phyloP scores from a whole-genome alignment of 441 rosid species.

The Euphorbia schlechtendalii region DNA sequence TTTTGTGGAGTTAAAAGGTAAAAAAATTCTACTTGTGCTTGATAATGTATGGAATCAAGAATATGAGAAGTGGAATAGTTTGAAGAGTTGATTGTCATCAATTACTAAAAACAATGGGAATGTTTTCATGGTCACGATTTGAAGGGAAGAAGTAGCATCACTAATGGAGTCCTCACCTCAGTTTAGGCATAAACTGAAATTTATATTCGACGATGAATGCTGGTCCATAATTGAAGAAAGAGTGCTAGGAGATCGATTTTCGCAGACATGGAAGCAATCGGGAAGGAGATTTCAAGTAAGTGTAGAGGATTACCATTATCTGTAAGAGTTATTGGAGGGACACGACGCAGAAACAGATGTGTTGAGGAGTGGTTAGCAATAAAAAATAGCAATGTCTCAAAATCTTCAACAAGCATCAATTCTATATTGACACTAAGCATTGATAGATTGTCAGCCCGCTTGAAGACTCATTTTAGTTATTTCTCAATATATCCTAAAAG shows the following conservation, averaged over 20 bases:
- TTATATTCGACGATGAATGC: conserved; percentile 3
- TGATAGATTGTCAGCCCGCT: conserved; percentile 10
- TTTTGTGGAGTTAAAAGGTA: neutral
- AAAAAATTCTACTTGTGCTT: conserved; percentile 20
- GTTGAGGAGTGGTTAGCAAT: no score
- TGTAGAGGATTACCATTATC: conserved; percentile 15
- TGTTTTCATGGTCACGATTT: conserved; percentile 21
- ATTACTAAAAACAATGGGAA: conserved; percentile 1
- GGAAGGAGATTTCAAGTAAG: conserved; percentile 16
- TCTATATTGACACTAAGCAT: conserved; percentile 16
- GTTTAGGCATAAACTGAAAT: neutral
- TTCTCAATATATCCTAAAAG: conserved; percentile 15
- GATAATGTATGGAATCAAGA: conserved; percentile 31
- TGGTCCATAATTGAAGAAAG: conserved; percentile 16
- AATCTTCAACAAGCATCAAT: neutral
- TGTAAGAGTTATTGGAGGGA: conserved; percentile 18
- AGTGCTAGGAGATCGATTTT: neutral
- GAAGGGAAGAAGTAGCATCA: conserved; percentile 7
- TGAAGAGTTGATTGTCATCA: conserved; percentile 10
- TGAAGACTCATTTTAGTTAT: neutral
- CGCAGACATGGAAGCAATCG: conserved; percentile 4
- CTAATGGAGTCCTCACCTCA: conserved; percentile 4
- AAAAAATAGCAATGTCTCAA: neutral
- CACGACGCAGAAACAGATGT: neutral
- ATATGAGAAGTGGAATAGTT: neutral